Evolutionary conservation across 2,329 filamentous ascomycete genomes (phyloP).

Genomic region (Colletotrichum phormii): DNA sequence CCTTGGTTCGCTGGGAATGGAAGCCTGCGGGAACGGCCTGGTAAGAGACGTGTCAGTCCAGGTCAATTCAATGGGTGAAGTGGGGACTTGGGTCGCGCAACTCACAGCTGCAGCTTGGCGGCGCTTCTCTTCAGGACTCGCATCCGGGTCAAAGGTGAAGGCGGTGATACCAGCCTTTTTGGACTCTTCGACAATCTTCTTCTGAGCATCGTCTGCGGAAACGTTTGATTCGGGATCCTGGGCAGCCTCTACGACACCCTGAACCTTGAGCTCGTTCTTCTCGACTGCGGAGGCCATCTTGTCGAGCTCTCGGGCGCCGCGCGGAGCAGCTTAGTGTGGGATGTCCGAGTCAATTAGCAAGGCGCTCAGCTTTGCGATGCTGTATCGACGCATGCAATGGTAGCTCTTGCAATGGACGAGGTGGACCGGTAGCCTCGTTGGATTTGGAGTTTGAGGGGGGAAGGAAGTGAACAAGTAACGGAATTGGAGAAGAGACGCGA

Average conservation of each 20-base stretch:
- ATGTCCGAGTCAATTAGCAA: constrained; percentile 32
- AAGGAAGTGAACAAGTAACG: constrained; percentile 1
- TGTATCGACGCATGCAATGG: constrained; percentile 32
- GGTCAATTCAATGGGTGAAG: background rate
- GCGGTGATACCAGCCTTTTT: constrained; percentile 82
- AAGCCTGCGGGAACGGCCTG: constrained; percentile 75
- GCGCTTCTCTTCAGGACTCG: constrained; percentile 84
- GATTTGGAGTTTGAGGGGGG: constrained; percentile 12
- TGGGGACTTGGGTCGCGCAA: constrained; percentile 37
- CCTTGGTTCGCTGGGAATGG: constrained; percentile 71
- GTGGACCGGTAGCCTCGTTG: constrained; percentile 7
- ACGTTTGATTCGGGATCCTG: constrained; percentile 76
- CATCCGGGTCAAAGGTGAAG: constrained; percentile 89
- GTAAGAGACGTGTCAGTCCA: constrained; percentile 28
- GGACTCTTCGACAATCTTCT: constrained; percentile 80
- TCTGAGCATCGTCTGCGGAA: constrained; percentile 77
- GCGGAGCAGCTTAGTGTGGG: constrained; percentile 22
- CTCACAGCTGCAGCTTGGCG: constrained; percentile 82
- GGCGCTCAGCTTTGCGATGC: constrained; percentile 18
- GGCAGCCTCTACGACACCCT: constrained; percentile 83
- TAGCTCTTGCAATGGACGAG: constrained; percentile 4
- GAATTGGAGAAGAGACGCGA: constrained; percentile 14
- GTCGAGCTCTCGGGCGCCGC: constrained; percentile 26
- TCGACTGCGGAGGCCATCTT: constrained; percentile 46
- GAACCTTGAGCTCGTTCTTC: constrained; percentile 78